Evolutionary conservation across 2,329 filamentous ascomycete genomes (phyloP).

Genomic region (Stromatinia cepivora): DNA sequence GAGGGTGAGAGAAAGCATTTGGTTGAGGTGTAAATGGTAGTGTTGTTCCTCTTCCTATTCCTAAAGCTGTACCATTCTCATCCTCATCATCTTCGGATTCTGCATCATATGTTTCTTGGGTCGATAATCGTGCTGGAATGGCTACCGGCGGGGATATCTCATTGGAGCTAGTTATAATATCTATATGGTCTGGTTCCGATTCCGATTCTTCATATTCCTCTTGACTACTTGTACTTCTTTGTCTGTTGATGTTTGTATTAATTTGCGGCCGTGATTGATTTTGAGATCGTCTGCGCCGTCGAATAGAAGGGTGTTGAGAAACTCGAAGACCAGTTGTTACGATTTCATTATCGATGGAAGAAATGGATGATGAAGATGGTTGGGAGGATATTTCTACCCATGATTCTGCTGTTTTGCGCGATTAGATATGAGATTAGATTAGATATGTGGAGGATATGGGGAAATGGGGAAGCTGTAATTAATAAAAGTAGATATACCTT

Average conservation of each 20-base stretch:
- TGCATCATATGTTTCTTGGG: constrained; percentile 28
- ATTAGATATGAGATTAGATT: constrained; percentile 20
- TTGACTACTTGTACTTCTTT: constrained; percentile 69
- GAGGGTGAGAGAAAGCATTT: constrained; percentile 88
- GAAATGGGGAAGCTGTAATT: not conserved
- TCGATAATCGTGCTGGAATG: constrained; percentile 30
- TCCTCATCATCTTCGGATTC: constrained; percentile 50
- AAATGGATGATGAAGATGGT: constrained; percentile 89
- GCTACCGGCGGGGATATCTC: constrained; percentile 47
- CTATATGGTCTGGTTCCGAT: constrained; percentile 72
- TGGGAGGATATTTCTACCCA: constrained; percentile 95
- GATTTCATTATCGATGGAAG: constrained; percentile 82
- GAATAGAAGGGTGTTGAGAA: constrained; percentile 61
- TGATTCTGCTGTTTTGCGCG: constrained; percentile 62
- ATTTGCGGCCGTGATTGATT: constrained; percentile 16
- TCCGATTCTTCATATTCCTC: constrained; percentile 95
- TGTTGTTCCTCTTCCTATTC: constrained; percentile 42
- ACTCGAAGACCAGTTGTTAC: constrained; percentile 85
- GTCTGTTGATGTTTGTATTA: constrained; percentile 45
- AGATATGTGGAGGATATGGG: constrained; percentile 31
- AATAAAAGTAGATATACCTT: constrained; percentile 30
- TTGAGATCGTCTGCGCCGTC: constrained; percentile 54
- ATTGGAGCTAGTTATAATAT: constrained; percentile 57
- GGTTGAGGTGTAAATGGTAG: constrained; percentile 79
- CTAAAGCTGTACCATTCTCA: constrained; percentile 74